A percentile compares a stretch with the other conserved stretches of the same genome.
phyloP scores from a whole-genome alignment of 495 filamentous ascomycete genomes.

The Lasiosphaeria hispida region DNA sequence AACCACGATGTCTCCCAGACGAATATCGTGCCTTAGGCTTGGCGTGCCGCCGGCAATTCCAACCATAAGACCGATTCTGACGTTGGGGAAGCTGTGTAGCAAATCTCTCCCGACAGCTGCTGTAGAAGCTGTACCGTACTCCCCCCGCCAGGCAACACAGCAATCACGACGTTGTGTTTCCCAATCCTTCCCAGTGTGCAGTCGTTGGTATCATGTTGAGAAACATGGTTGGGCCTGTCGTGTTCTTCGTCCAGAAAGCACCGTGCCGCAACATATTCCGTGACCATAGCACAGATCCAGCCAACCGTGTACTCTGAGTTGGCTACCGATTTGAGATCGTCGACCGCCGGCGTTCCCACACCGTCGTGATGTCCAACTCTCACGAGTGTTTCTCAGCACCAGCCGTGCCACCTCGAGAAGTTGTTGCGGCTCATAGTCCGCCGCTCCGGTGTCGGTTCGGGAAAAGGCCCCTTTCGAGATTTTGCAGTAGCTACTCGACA shows the following conservation, averaged over 20 bases:
- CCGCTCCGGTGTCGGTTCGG: too few species aligned
- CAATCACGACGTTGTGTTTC: constrained; percentile 45
- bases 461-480: too few species aligned
- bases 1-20: constrained; percentile 29
- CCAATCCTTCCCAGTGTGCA: constrained; percentile 45
- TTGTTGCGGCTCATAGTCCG: too few species aligned
- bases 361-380: too few species aligned
- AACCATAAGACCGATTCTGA: constrained; percentile 46
- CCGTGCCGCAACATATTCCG: constrained; percentile 44
- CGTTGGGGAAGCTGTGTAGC: constrained; percentile 39
- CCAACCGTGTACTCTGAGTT: constrained; percentile 54
- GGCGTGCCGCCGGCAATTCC: constrained; percentile 47
- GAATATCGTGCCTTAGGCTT: constrained; percentile 33
- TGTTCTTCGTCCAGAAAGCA: constrained; percentile 50
- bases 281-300: constrained; percentile 48
- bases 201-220: constrained; percentile 23
- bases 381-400: too few species aligned
- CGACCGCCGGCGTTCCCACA: too few species aligned
- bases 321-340: too few species aligned
- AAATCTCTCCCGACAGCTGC: constrained; percentile 34
- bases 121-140: constrained; percentile 37
- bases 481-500: too few species aligned
- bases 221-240: constrained; percentile 11
- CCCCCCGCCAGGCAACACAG: constrained; percentile 37
- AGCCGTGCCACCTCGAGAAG: too few species aligned